Conservation (phyloP, 768 basidiomycete genomes). For the Termitomyces bulborhizus region DNA sequence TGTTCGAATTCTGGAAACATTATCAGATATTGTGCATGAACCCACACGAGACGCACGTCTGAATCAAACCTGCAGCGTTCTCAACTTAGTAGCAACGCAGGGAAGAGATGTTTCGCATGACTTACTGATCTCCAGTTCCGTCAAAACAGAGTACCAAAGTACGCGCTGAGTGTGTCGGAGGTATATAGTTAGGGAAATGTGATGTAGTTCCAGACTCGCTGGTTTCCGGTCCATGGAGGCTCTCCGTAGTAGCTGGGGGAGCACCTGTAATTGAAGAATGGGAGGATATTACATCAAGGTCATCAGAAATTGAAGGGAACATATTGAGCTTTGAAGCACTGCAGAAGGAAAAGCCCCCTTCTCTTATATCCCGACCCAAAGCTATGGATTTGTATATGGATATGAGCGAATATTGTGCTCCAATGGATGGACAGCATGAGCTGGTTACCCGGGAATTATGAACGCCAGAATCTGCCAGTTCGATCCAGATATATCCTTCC, state of each 20-base stretch:
- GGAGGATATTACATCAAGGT: no score
- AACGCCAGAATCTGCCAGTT: no score
- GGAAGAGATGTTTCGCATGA: not conserved
- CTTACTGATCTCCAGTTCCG: constrained; percentile 43
- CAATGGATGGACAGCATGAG: no score
- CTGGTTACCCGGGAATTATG: no score
- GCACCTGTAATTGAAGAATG: not conserved
- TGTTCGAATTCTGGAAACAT: constrained; percentile 38
- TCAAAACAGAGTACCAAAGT: constrained; percentile 70
- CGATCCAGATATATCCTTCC: no score
- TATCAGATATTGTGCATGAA: not conserved
- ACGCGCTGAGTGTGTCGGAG: constrained; percentile 26
- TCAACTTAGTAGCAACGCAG: not conserved
- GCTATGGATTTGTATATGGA: no score
- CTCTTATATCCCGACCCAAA: constrained; percentile 22
- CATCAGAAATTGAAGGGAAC: no score
- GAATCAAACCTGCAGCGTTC: constrained; percentile 25
- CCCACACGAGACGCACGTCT: constrained; percentile 22
- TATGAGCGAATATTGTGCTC: no score
- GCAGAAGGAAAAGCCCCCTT: not conserved
- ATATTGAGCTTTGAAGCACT: not conserved
- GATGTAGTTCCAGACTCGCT: not conserved
- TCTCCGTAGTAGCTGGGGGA: not conserved
- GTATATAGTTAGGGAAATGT: constrained; percentile 12
- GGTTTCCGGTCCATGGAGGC: not conserved